Evolutionary conservation across 2,329 filamentous ascomycete genomes (phyloP).

Genomic region (Aspergillus brasiliensis): DNA sequence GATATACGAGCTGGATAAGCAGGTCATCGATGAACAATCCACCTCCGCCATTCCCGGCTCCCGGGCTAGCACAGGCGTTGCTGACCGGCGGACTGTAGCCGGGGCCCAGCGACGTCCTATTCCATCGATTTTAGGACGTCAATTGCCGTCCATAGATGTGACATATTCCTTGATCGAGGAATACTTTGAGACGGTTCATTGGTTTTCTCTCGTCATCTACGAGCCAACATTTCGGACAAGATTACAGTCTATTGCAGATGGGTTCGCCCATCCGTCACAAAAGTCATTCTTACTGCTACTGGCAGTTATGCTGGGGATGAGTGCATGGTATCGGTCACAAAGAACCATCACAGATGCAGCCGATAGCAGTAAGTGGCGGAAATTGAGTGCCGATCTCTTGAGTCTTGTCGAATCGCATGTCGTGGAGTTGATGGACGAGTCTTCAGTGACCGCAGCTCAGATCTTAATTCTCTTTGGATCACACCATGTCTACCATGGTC

Average conservation of each 20-base stretch:
- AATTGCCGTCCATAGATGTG: constrained; percentile 32
- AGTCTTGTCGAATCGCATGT: constrained; percentile 36
- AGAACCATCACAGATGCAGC: constrained; percentile 16
- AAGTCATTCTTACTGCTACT: constrained; percentile 42
- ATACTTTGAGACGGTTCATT: constrained; percentile 48
- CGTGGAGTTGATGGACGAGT: constrained; percentile 46
- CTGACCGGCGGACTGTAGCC: neutral
- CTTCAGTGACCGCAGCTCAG: constrained; percentile 42
- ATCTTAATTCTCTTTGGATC: constrained; percentile 45
- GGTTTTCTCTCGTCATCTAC: constrained; percentile 49
- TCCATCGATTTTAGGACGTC: constrained; percentile 29
- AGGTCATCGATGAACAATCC: constrained; percentile 30
- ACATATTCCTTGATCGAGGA: constrained; percentile 41
- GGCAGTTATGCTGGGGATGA: constrained; percentile 42
- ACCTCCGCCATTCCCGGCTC: constrained; percentile 40
- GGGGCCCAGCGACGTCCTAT: constrained; percentile 24
- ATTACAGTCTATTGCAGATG: constrained; percentile 36
- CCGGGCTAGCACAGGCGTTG: constrained; percentile 8
- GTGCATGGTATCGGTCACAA: constrained; percentile 42
- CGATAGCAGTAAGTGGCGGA: constrained; percentile 15
- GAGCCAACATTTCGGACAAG: constrained; percentile 44
- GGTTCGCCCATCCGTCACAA: constrained; percentile 36
- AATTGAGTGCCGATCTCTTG: constrained; percentile 21
- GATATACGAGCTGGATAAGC: constrained; percentile 32
- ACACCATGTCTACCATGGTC: constrained; percentile 47